Conservation (phyloP, 495 filamentous ascomycete genomes). For the Penicillium coprophilum region DNA sequence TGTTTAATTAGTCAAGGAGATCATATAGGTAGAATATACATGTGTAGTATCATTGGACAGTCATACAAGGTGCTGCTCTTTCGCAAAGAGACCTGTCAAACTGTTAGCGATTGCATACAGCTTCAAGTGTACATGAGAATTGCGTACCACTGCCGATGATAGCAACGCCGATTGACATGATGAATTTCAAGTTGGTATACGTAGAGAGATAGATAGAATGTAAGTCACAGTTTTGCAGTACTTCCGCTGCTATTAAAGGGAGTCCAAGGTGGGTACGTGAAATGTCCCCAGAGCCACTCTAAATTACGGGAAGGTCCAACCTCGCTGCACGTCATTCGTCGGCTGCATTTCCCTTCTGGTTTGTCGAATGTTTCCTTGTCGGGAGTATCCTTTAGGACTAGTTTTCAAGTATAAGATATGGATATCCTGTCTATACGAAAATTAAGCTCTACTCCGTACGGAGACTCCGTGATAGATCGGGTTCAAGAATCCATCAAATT, state of each 20-base stretch:
- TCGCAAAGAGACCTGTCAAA: slow-evolving; percentile 48
- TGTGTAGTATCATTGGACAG: slow-evolving; percentile 20
- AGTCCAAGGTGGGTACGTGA: slow-evolving; percentile 17
- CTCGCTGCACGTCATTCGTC: slow-evolving; percentile 9
- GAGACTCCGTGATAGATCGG: slow-evolving; percentile 2
- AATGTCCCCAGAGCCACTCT: slow-evolving; percentile 15
- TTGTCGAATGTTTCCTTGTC: neutral
- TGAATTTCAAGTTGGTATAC: neutral
- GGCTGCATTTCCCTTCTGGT: neutral
- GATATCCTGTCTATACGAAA: too few relatives aligned
- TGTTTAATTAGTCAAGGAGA: neutral
- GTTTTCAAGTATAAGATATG: neutral
- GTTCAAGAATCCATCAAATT: neutral
- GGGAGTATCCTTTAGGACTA: neutral
- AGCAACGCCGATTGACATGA: slow-evolving; percentile 55
- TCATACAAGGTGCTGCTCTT: slow-evolving; percentile 45
- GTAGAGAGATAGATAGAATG: neutral
- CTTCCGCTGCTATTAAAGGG: neutral
- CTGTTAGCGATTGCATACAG: slow-evolving; percentile 12
- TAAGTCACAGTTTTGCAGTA: neutral
- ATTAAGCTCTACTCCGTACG: neutral
- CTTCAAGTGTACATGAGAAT: slow-evolving; percentile 33
- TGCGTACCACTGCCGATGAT: slow-evolving; percentile 65
- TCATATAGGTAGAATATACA: neutral
- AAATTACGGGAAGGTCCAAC: slow-evolving; percentile 30